These are phyloP conservation scores for Pichia thaimueangensis DNA, from an alignment of 805 yeast genomes.

Conservation along the genomic window DNA sequence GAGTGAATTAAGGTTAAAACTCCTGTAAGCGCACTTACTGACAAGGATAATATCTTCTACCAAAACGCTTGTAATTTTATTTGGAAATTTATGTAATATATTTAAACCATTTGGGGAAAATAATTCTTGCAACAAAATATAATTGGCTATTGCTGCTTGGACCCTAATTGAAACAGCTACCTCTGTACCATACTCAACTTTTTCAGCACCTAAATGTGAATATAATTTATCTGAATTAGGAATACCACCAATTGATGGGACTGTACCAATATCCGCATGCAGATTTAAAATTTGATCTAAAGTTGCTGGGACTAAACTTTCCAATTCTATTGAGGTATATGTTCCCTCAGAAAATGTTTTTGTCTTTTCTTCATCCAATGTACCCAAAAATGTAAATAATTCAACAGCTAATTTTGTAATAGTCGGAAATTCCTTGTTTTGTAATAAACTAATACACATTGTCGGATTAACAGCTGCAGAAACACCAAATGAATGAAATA, in stretches of 20 bases:
- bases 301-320: slow-evolving; percentile 21
- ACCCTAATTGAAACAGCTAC: slow-evolving; percentile 24
- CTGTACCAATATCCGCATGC: slow-evolving; percentile 37
- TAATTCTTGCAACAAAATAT: slow-evolving; percentile 33
- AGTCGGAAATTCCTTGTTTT: slow-evolving; percentile 39
- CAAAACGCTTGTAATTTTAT: slow-evolving; percentile 32
- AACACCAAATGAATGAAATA: slow-evolving; percentile 21
- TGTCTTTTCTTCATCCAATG: slow-evolving; percentile 16
- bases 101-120: slow-evolving; percentile 25
- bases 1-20: slow-evolving; percentile 30
- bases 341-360: slow-evolving; percentile 16
- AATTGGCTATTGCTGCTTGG: slow-evolving; percentile 36
- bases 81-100: slow-evolving; percentile 16
- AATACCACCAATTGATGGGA: slow-evolving; percentile 28
- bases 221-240: slow-evolving; percentile 33
- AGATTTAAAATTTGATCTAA: slow-evolving; percentile 32
- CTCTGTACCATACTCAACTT: slow-evolving; percentile 23
- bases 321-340: slow-evolving; percentile 22
- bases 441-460: slow-evolving; percentile 43
- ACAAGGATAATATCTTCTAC: slow-evolving; percentile 42
- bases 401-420: slow-evolving; percentile 25
- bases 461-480: slow-evolving; percentile 32
- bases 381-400: slow-evolving; percentile 21
- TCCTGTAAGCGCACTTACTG: slow-evolving; percentile 35
- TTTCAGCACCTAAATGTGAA: slow-evolving; percentile 29